Percentiles rank a stretch among this genome's conserved stretches.
These are phyloP conservation scores for Volvox reticuliferus DNA, from an alignment of 139 green algal species.

Conservation along the genomic window DNA sequence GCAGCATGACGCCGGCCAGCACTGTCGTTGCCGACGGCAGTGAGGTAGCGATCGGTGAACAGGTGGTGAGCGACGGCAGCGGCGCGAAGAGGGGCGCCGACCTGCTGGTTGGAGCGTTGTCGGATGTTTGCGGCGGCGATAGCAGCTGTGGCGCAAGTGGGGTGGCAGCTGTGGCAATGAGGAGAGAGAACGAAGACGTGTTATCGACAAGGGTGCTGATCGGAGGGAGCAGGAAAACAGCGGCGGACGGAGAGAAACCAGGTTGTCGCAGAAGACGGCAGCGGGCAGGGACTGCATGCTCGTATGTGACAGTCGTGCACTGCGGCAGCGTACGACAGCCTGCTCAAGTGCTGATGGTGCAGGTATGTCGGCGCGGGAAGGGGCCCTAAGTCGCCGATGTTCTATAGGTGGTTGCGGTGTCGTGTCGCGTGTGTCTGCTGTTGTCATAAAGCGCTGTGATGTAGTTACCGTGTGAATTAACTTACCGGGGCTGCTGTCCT, in stretches of 20 bases:
- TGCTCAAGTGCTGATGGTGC: slow-evolving; percentile 66
- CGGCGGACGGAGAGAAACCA: not conserved
- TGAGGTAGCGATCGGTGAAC: not conserved
- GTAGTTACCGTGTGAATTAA: no score
- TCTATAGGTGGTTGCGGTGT: no score
- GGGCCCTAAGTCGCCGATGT: no score
- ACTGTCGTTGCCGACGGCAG: not conserved
- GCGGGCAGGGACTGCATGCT: not conserved
- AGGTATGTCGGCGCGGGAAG: slow-evolving; percentile 34
- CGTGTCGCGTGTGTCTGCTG: no score
- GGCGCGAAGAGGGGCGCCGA: no score
- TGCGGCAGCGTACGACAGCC: slow-evolving; percentile 81
- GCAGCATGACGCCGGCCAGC: not conserved
- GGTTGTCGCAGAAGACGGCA: not conserved
- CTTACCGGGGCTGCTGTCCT: no score
- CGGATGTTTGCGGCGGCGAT: not conserved
- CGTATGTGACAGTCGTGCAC: slow-evolving; percentile 78
- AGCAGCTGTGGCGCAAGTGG: not conserved
- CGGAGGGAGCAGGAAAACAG: slow-evolving; percentile 66
- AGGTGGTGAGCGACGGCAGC: no score
- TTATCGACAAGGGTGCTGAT: no score
- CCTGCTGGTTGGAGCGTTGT: no score
- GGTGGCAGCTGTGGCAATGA: no score
- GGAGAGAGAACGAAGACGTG: no score
- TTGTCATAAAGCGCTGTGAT: no score